Evolutionary conservation across 2,329 filamentous ascomycete species (phyloP).

Genomic region (Fusarium sp.): DNA sequence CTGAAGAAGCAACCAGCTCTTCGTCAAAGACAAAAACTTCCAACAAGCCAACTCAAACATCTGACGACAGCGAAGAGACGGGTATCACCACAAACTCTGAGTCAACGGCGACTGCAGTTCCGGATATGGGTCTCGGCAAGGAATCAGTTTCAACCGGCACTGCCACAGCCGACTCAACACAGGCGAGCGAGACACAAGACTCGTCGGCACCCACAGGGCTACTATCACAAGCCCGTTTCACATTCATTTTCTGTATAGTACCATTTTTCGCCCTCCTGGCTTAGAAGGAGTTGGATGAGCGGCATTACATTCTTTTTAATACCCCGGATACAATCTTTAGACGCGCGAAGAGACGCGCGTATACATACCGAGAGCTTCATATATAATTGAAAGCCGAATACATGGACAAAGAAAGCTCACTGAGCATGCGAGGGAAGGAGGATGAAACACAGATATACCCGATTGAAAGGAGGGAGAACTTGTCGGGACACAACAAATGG

Average conservation of each 20-base stretch:
- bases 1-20: slow-evolving; percentile 14
- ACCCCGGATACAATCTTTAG: slow-evolving; percentile 20
- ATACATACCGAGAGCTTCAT: slow-evolving; percentile 26
- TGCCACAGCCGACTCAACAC: slow-evolving; percentile 30
- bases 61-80: slow-evolving; percentile 25
- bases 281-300: slow-evolving; percentile 27
- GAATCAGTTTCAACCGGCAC: slow-evolving; percentile 41
- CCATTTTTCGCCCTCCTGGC: slow-evolving; percentile 43
- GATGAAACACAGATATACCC: slow-evolving; percentile 37
- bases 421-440: slow-evolving; percentile 23
- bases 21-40: slow-evolving; percentile 20
- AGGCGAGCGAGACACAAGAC: slow-evolving; percentile 39
- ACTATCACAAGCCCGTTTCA: slow-evolving; percentile 35
- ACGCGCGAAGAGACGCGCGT: slow-evolving; percentile 16
- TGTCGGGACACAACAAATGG: slow-evolving; percentile 15
- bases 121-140: slow-evolving; percentile 41
- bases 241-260: slow-evolving; percentile 46
- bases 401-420: slow-evolving; percentile 7
- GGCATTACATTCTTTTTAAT: slow-evolving; percentile 47
- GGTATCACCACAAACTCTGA: slow-evolving; percentile 23
- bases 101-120: slow-evolving; percentile 24
- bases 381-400: slow-evolving; percentile 26
- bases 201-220: slow-evolving; percentile 36
- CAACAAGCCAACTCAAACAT: slow-evolving; percentile 28
- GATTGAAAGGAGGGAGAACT: slow-evolving; percentile 26